These are phyloP conservation scores for Naegleria gruberi DNA, from an alignment of 208 protist species.

Conservation along the genomic window DNA sequence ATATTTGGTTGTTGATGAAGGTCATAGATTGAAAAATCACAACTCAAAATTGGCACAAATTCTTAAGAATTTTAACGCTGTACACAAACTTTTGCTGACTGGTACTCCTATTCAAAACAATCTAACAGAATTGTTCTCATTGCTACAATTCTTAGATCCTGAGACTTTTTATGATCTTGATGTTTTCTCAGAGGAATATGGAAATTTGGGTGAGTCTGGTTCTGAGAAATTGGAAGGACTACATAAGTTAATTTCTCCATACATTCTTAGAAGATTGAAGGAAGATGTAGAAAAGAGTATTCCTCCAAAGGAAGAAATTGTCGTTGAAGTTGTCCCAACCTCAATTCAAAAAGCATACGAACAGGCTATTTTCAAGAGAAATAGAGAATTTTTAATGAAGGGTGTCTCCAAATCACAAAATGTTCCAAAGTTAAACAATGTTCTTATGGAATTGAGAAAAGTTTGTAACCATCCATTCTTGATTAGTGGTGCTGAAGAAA, in stretches of 20 bases:
- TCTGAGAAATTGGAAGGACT: slow-evolving; percentile 48
- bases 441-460: slow-evolving; percentile 73
- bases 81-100: slow-evolving; percentile 69
- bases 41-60: slow-evolving; percentile 52
- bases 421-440: slow-evolving; percentile 49
- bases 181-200: slow-evolving; percentile 45
- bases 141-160: slow-evolving; percentile 88
- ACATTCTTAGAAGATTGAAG: slow-evolving; percentile 92
- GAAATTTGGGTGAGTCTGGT: slow-evolving; percentile 33
- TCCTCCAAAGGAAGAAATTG: slow-evolving; percentile 79
- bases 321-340: slow-evolving; percentile 62
- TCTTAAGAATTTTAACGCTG: slow-evolving; percentile 61
- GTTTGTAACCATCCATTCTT: slow-evolving; percentile 69
- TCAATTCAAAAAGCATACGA: slow-evolving; percentile 70
- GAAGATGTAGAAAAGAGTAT: slow-evolving; percentile 90
- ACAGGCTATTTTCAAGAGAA: slow-evolving; percentile 50
- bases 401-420: slow-evolving; percentile 19
- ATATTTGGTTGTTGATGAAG: slow-evolving; percentile 88
- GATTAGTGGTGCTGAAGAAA: slow-evolving; percentile 43
- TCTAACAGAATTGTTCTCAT: slow-evolving; percentile 83
- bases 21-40: slow-evolving; percentile 83
- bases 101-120: slow-evolving; percentile 95
- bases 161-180: slow-evolving; percentile 44
- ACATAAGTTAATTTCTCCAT: slow-evolving; percentile 55
- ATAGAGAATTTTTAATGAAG: slow-evolving; percentile 21